Base-by-base conservation (phyloP, 208 protist genomes). In the Zelonia costaricensis region DNA sequence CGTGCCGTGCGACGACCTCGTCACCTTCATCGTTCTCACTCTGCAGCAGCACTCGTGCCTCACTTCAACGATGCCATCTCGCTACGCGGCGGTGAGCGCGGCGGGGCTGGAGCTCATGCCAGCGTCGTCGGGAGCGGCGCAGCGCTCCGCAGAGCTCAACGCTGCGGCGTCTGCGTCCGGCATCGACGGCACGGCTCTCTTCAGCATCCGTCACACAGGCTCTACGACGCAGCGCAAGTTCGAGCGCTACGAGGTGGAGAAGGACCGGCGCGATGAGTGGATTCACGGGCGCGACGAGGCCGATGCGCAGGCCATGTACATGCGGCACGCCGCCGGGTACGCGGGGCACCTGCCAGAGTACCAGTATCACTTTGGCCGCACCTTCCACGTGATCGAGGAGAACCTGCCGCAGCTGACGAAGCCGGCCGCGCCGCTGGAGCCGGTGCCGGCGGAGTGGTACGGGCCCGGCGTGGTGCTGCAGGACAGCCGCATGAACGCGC, bases 341-440 rank as follows among this genome's bases (percentile, higher is more conserved):
- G 57, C 38, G 10, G 90, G 90, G 0, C 90, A 95, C 79, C 48
- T 95, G 38, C 90, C 90, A 15, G 80, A 82, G 63, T 92, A 78
- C 55, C 49, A 64, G 44, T 82, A 78, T 48, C 88, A 80, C 71
- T 93, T 93, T 76, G 90, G 90, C 9, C 82, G 85, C 25, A 92
- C 90, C 10, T 95, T 95, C 55, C 90, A 95, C 60, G 67, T 87
- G 7, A 92, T 95, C 39, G 90, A 95, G 69, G 90, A 93, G 74
- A 82, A 88, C 38, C 66, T 93, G 30, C 90, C 90, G 46, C 60
- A 78, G 33, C 79, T 93, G 52, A 77, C 82, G 25, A 72, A 80
- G 62, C 77, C 81, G 12, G 82, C 81, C 60, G 27, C 55, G 38
- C 59, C 58, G 10, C 48, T 73, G 65, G 74, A 82, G 67, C 36